Conservation (phyloP, 306 rosid genomes). For the Prunus persica region DNA sequence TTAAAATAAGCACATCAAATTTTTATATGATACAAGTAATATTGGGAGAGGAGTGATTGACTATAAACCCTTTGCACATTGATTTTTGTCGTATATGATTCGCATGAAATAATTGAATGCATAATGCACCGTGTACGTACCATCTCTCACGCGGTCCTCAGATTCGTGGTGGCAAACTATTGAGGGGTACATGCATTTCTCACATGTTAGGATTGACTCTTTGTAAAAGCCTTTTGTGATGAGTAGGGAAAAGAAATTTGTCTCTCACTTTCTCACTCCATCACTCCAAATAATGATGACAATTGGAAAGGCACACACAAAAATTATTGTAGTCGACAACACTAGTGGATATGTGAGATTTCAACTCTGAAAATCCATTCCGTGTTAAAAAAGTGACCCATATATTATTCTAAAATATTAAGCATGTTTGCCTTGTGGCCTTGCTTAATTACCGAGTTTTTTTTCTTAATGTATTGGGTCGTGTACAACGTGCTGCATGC, state of each 20-base stretch:
- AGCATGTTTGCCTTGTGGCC: conserved; percentile 13
- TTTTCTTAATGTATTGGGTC: neutral
- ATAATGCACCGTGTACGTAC: too few relatives aligned
- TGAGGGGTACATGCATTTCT: neutral
- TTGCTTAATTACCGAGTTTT: neutral
- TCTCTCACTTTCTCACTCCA: neutral
- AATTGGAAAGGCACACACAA: neutral
- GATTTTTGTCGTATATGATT: too few relatives aligned
- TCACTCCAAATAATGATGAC: neutral
- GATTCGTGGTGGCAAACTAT: neutral
- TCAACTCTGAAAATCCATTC: neutral
- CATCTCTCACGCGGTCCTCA: neutral
- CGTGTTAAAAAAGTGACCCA: neutral
- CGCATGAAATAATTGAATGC: too few relatives aligned
- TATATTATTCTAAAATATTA: neutral
- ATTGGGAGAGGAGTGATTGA: accelerated
- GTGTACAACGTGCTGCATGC: neutral
- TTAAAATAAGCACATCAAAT: too few relatives aligned
- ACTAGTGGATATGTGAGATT: neutral
- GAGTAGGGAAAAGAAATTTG: neutral
- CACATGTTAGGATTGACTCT: neutral
- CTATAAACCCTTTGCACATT: too few relatives aligned
- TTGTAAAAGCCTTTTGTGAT: neutral
- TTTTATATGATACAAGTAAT: too few relatives aligned
- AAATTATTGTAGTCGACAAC: neutral